These are phyloP conservation scores for Cynara cardunculus DNA, from an alignment of 129 eudicot genomes.

Conservation along the genomic window DNA sequence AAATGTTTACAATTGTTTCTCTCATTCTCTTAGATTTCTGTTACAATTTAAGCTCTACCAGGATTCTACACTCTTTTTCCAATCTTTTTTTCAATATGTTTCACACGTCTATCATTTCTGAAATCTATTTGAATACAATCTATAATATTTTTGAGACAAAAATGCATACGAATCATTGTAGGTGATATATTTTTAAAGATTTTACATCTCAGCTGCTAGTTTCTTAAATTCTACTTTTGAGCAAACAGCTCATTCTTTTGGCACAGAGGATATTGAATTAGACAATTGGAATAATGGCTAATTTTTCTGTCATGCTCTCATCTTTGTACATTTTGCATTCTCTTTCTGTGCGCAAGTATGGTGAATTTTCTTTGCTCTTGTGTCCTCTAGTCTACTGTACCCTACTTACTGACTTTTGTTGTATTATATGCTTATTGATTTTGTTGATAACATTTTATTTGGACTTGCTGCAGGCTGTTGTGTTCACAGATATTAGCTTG, in stretches of 20 bases:
- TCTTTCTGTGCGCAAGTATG: not conserved
- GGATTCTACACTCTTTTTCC: not conserved
- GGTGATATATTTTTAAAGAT: not conserved
- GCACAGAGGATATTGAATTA: not conserved
- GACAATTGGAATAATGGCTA: too few species aligned
- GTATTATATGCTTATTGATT: not conserved
- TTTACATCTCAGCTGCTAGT: not conserved
- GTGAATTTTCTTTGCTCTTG: not conserved
- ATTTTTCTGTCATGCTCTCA: not conserved
- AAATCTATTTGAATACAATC: not conserved
- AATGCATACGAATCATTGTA: not conserved
- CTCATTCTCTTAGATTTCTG: not conserved
- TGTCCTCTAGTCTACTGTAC: not conserved
- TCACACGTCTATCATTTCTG: not conserved
- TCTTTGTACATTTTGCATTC: not conserved
- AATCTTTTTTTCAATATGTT: not conserved
- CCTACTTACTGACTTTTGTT: not conserved
- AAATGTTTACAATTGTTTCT: not conserved
- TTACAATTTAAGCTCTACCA: not conserved
- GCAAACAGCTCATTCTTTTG: not conserved
- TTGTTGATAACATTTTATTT: not conserved
- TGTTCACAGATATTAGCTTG: slow-evolving; percentile 67
- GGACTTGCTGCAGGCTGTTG: slow-evolving; percentile 61
- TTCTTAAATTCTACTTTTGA: not conserved
- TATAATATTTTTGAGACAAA: not conserved